Base-by-base conservation (phyloP, 2,329 filamentous ascomycete genomes). In the Aspergillus niger region DNA sequence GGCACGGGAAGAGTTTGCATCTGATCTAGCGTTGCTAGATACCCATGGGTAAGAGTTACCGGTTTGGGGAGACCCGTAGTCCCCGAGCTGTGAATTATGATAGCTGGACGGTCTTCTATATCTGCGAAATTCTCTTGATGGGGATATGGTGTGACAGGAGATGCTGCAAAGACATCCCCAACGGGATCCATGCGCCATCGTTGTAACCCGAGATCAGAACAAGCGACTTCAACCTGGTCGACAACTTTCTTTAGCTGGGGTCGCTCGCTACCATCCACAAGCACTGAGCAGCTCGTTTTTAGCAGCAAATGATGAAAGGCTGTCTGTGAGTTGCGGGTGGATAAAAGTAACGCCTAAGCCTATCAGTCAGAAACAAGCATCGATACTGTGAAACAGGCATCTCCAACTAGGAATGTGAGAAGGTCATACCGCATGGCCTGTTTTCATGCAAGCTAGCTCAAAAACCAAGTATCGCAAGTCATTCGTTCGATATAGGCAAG, bases 401-500 rank as follows among this genome's bases (percentile, higher is more conserved):
- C 41, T 11, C 1, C 26, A 52, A 15, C 5, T 4, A 52, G 49
- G 41, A 22, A 47, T 13, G n/a, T 8, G 43, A 15, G 43, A 47
- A 5, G 43, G n/a, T 2, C 24, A 15, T 36, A 55, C 49, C 20
- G 44, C 58, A 39, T 71, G 62, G 5, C 70, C 68, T 17, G 64
- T 66, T 47, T 73, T 72, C 17, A 68, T 66, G 11, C 63, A 69
- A 3, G 68, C 69, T 2, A 72, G 49, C 30, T 65, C 22, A n/a
- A 72, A 67, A 0, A 67, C 30, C 20, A 50, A 30, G 20, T 72
- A 72, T 8, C 69, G 66, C 10, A 68, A 44, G 62, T 72, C 69
- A 41, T 71, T 69, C 1, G 43, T 58, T 4, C 69, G 39, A 71
- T 63, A 28, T 72, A 72, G 3, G 68, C 66, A 56, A 73, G 52